Conservation (phyloP, 257 asterid species). For the Jacaranda mimosifolia region DNA sequence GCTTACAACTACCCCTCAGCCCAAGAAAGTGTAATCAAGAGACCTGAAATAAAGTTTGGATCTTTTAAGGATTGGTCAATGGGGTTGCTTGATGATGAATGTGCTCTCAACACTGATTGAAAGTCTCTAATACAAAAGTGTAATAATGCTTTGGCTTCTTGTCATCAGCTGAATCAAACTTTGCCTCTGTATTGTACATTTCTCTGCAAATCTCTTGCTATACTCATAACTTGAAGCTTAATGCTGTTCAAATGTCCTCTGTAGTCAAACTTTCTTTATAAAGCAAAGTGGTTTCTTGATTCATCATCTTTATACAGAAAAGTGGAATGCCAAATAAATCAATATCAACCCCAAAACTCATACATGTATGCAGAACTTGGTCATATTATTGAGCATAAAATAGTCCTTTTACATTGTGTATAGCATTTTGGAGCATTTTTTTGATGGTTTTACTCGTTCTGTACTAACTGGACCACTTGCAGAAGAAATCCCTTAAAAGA, state of each 20-base stretch:
- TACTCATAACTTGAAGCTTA: background rate
- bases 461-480: too few relatives aligned
- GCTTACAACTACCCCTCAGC: background rate
- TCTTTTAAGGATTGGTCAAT: background rate
- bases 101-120: background rate
- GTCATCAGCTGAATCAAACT: constrained; percentile 30
- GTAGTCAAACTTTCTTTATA: background rate
- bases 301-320: background rate
- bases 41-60: background rate
- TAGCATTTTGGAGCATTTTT: too few relatives aligned
- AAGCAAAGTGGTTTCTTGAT: too few relatives aligned
- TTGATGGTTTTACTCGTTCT: too few relatives aligned
- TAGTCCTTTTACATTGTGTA: too few relatives aligned
- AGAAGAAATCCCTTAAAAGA: too few relatives aligned
- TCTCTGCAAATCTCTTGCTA: background rate
- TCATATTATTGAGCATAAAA: background rate
- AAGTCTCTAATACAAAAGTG: constrained; percentile 31
- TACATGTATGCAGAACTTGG: background rate
- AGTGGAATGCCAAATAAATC: background rate
- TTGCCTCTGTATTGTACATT: background rate
- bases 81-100: constrained; percentile 1
- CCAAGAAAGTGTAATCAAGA: background rate
- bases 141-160: constrained; percentile 5
- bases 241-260: background rate
- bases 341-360: background rate